Percentiles rank a stretch among this genome's conserved stretches.
Evolutionary conservation across 2,329 filamentous ascomycete species (phyloP).

Genomic region (Colletotrichum australisinense): DNA sequence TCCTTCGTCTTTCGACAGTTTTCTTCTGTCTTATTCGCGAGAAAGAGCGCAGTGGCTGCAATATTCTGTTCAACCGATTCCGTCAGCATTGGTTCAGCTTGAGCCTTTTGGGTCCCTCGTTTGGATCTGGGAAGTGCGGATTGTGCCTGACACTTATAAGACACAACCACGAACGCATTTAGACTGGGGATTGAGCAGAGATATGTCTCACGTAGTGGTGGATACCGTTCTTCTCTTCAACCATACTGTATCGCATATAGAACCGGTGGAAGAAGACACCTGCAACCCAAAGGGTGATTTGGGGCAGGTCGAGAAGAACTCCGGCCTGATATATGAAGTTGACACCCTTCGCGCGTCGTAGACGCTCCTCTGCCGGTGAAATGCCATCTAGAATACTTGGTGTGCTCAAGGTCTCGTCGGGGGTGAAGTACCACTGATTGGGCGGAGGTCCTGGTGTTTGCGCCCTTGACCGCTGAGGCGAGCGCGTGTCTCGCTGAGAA

Average conservation of each 20-base stretch:
- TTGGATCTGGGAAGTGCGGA: constrained; percentile 28
- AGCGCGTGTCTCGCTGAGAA: constrained; percentile 54
- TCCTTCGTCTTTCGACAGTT: constrained; percentile 97
- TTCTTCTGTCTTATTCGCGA: constrained; percentile 97
- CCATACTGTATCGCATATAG: constrained; percentile 90
- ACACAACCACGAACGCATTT: not conserved
- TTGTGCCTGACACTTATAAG: constrained; percentile 31
- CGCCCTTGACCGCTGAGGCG: constrained; percentile 47
- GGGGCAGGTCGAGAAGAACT: constrained; percentile 90
- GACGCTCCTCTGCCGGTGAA: constrained; percentile 79
- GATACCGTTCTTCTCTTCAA: constrained; percentile 78
- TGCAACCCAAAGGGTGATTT: constrained; percentile 91
- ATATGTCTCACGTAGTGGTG: constrained; percentile 84
- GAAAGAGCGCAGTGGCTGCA: constrained; percentile 89
- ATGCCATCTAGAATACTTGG: constrained; percentile 90
- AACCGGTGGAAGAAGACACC: constrained; percentile 96
- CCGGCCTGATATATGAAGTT: constrained; percentile 97
- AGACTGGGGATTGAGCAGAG: not conserved
- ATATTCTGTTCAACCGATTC: constrained; percentile 68
- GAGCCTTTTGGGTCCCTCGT: constrained; percentile 25
- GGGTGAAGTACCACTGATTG: constrained; percentile 89
- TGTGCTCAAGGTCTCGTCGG: constrained; percentile 83
- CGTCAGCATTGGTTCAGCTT: constrained; percentile 25
- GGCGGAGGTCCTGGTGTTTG: constrained; percentile 45
- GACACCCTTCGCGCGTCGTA: constrained; percentile 87